Evolutionary conservation across 768 basidiomycete species (phyloP).

Genomic region (Lentinula sp.): DNA sequence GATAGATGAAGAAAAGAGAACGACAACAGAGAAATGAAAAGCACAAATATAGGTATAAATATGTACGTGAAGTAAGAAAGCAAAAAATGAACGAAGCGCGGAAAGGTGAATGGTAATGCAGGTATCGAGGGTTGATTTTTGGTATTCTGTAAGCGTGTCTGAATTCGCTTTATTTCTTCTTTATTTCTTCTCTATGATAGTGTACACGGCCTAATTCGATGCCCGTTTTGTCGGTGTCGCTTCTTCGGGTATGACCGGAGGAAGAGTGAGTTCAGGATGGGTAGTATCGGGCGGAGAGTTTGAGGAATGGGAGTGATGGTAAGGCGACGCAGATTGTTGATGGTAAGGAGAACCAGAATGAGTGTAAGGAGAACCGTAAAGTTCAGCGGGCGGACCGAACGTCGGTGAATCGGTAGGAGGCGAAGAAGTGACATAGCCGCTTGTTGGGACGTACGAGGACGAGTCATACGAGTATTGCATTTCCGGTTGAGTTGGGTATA

Average conservation of each 20-base stretch:
- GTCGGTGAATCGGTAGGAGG: not conserved
- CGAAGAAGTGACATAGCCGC: not conserved
- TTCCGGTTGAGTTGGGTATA: not conserved
- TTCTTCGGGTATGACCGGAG: not conserved
- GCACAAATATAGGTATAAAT: conserved; percentile 1
- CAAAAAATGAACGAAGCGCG: not conserved
- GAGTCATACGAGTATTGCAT: not conserved
- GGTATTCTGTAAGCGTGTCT: not conserved
- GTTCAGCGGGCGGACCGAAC: not conserved
- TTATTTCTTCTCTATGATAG: not conserved
- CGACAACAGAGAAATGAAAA: not conserved
- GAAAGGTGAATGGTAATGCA: not conserved
- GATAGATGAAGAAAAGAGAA: not conserved
- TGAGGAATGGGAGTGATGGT: not conserved
- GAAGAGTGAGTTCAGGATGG: not conserved
- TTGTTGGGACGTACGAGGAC: not conserved
- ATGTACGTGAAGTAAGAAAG: not conserved
- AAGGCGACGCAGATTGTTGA: not conserved
- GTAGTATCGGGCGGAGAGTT: not conserved
- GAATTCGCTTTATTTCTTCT: not conserved
- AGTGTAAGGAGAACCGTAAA: not conserved
- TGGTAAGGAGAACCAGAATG: not conserved
- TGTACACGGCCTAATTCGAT: not conserved
- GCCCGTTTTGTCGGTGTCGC: not conserved
- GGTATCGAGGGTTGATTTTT: not conserved